Evolutionary conservation across 2,329 filamentous ascomycete species (phyloP).

Genomic region (Fusarium praegraminearum): DNA sequence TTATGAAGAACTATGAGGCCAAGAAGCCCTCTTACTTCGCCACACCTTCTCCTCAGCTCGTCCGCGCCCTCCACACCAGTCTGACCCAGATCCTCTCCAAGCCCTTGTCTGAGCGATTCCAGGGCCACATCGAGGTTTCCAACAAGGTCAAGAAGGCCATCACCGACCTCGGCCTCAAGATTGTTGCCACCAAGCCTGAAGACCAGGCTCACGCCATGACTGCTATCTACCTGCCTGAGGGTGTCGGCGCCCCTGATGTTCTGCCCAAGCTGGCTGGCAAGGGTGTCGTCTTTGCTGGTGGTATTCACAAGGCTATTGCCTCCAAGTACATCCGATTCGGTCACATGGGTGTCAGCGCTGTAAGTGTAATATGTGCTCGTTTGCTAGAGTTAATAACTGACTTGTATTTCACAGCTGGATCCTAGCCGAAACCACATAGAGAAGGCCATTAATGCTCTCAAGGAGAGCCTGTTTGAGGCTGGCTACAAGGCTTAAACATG

Average conservation of each 20-base stretch:
- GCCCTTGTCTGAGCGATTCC: conserved; percentile 85
- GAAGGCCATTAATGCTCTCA: conserved; percentile 82
- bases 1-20: conserved; percentile 99
- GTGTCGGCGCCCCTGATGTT: conserved; percentile 81
- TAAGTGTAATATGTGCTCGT: conserved; percentile 56
- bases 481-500: conserved; percentile 64
- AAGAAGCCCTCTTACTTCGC: conserved; percentile 99
- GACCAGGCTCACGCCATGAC: conserved; percentile 99
- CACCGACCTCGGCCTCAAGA: conserved; percentile 83
- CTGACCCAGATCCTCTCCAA: conserved; percentile 86
- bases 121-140: conserved; percentile 80
- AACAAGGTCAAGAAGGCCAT: conserved; percentile 89
- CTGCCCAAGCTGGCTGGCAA: conserved; percentile 87
- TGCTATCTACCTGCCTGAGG: conserved; percentile 93
- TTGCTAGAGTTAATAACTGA: conserved; percentile 35
- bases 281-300: conserved; percentile 93
- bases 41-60: conserved; percentile 92
- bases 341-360: conserved; percentile 95
- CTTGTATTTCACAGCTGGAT: conserved; percentile 67
- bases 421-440: conserved; percentile 84
- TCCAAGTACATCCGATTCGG: conserved; percentile 95
- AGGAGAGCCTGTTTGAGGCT: conserved; percentile 78
- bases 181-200: conserved; percentile 85
- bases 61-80: conserved; percentile 91
- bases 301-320: conserved; percentile 95